Percentiles rank a stretch among this genome's conserved stretches.
Conservation (phyloP, 176 grass and related monocot genomes). For the Puya raimondii region DNA sequence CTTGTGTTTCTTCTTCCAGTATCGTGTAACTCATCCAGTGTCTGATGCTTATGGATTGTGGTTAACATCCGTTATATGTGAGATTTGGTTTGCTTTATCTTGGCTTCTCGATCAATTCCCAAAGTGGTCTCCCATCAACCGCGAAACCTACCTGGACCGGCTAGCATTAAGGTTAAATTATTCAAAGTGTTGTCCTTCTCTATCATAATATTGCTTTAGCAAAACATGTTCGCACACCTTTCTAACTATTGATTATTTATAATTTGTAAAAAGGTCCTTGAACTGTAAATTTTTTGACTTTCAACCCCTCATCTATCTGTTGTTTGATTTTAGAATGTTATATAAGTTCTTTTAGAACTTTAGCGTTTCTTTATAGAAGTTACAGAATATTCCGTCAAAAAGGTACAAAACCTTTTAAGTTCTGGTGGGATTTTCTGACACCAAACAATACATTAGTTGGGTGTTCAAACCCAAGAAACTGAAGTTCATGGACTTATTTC, state of each 20-base stretch:
- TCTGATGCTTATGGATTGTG: slow-evolving; percentile 75
- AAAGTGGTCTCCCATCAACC: slow-evolving; percentile 84
- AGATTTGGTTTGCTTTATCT: slow-evolving; percentile 93
- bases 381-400: no score
- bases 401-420: no score
- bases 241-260: not conserved
- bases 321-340: no score
- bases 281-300: no score
- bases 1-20: slow-evolving; percentile 92
- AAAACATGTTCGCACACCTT: not conserved
- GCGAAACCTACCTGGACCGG: slow-evolving; percentile 84
- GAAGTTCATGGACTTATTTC: no score
- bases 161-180: slow-evolving; percentile 63
- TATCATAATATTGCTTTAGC: not conserved
- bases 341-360: no score
- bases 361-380: no score
- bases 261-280: no score
- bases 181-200: slow-evolving; percentile 1
- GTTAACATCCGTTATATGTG: slow-evolving; percentile 92
- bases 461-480: no score
- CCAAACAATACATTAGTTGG: no score
- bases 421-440: no score
- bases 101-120: slow-evolving; percentile 97
- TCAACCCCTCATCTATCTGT: no score
- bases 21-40: slow-evolving; percentile 84